Evolutionary conservation across 192 early-diverging fungal genomes (phyloP), one percentile per base, ranked within the genome.

Genomic region (Podila clonocystis): DNA sequence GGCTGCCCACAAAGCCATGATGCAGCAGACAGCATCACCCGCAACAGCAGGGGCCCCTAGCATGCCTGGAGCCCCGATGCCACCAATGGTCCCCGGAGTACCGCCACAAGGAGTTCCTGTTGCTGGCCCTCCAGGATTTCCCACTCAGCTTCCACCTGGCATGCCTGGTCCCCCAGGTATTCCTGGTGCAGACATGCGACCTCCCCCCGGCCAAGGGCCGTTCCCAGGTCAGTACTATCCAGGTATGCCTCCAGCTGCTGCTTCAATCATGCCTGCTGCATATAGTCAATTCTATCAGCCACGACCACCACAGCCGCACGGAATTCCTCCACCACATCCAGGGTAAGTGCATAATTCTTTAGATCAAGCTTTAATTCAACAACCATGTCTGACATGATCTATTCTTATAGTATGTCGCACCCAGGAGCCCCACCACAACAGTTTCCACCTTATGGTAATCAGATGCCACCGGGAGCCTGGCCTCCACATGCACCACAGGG

Each of bases 271-370:
- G 83, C 87, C 87, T 68, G 85, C 83, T 69, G 85, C 85, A 58
- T 88, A 88, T 67, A 88, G 87, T 38, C 87, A 88, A 75, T 88
- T 86, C 72, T 88, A 88, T 52, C 87, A 88, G 38, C 85, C 82
- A 2, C 58, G 82, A 57, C 68, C 82, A 31, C 73, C 82, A 60
- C 73, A 68, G 58, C 68, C 67, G 2, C 73, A 58, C 20, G 73
- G 73, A 55, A 65, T 78, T 52, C 67, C 65, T 22, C 60, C 52
- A 55, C 72, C 71, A 55, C 64, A 49, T 34, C 82, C 82, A 68
- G 69, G 82, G 73, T 75, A 83, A 72, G 69, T 64, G n/a, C 20
- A 73, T 30, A 22, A 5, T 20, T 62, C 1, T 29, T 17, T 3
- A 48, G n/a, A 48, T 52, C 7, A 30, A 31, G 0, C n/a, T 45